Evolutionary conservation across 306 rosid species (phyloP).

Genomic region (Prunus mongolica): DNA sequence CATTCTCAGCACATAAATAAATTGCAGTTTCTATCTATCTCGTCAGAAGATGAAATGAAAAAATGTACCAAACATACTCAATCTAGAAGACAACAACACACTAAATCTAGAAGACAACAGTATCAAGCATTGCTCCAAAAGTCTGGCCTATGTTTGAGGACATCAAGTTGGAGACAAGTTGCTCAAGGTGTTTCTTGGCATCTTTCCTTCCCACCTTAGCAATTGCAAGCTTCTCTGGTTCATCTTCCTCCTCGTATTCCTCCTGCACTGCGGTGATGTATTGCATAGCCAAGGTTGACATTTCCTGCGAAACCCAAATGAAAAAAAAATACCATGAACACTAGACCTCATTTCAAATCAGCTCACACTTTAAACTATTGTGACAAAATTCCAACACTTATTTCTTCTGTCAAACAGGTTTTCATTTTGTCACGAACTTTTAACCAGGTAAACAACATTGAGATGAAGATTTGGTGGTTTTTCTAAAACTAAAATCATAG

Average conservation of each 20-base stretch:
- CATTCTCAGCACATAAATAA: too few species aligned
- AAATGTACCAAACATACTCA: background rate
- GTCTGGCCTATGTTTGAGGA: constrained; percentile 80
- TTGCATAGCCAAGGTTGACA: constrained; percentile 60
- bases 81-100: background rate
- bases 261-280: constrained; percentile 70
- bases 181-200: constrained; percentile 85
- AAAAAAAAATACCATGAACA: background rate
- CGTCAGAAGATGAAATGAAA: too few species aligned
- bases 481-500: too few species aligned
- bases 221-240: constrained; percentile 82
- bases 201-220: constrained; percentile 92
- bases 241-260: constrained; percentile 64
- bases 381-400: too few species aligned
- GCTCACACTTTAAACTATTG: background rate
- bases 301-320: constrained; percentile 51
- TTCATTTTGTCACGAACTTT: too few species aligned
- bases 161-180: constrained; percentile 80
- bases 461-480: too few species aligned
- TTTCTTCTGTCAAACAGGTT: too few species aligned
- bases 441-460: too few species aligned
- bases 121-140: constrained; percentile 88
- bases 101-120: constrained; percentile 62
- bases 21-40: too few species aligned
- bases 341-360: background rate